Evolutionary conservation across 768 basidiomycete species (phyloP).

Genomic region (Scleroderma citrinum): DNA sequence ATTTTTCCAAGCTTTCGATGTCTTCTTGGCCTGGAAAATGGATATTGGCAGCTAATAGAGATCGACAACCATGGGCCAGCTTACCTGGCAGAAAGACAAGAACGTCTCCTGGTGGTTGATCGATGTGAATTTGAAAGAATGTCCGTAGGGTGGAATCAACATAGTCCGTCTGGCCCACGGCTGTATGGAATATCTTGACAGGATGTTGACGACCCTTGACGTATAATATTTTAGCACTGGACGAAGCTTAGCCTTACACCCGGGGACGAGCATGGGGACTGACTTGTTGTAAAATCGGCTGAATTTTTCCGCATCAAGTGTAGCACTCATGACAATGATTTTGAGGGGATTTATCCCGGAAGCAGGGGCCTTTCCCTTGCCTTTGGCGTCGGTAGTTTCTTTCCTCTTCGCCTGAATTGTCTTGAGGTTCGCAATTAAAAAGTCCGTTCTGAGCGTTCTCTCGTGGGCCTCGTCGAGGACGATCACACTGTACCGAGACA

Average conservation of each 20-base stretch:
- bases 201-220: conserved; percentile 92
- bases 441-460: conserved; percentile 87
- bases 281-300: conserved; percentile 82
- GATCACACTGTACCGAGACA: conserved; percentile 81
- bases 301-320: conserved; percentile 93
- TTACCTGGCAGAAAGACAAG: conserved; percentile 88
- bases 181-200: conserved; percentile 78
- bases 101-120: conserved; percentile 78
- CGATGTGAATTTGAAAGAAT: conserved; percentile 89
- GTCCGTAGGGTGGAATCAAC: conserved; percentile 85
- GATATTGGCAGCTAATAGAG: neutral
- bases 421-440: conserved; percentile 89
- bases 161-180: conserved; percentile 73
- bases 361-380: conserved; percentile 33
- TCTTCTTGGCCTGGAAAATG: conserved; percentile 80
- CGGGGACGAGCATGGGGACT: conserved; percentile 21
- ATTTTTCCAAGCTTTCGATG: conserved; percentile 80
- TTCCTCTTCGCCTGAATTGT: conserved; percentile 69
- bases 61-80: neutral
- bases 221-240: conserved; percentile 82
- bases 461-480: conserved; percentile 98
- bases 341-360: conserved; percentile 63
- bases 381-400: conserved; percentile 37
- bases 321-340: conserved; percentile 96
- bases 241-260: neutral